Conservation (phyloP, 345 rosid species). For the Aquilaria sinensis region DNA sequence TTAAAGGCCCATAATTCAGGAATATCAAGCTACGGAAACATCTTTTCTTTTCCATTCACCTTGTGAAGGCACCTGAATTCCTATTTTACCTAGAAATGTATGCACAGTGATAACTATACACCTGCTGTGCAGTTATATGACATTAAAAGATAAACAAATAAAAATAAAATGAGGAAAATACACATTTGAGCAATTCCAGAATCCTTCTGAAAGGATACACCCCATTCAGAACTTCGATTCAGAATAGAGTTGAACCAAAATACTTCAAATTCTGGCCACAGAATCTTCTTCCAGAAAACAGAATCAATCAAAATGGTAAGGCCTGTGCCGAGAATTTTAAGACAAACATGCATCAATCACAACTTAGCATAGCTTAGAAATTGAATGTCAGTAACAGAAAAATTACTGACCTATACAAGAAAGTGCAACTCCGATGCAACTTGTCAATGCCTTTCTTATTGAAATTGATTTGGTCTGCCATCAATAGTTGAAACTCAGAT, state of each 20-base stretch:
- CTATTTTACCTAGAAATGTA: no score
- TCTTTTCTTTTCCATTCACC: no score
- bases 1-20: no score
- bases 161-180: conserved; percentile 1
- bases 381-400: conserved; percentile 1
- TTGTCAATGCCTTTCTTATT: conserved; percentile 51
- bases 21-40: no score
- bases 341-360: conserved; percentile 17
- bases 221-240: conserved; percentile 97
- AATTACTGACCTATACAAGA: conserved; percentile 57
- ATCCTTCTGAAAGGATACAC: conserved; percentile 65
- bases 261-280: conserved; percentile 98
- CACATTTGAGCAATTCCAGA: conserved; percentile 2
- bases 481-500: conserved; percentile 19
- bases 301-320: conserved; percentile 76
- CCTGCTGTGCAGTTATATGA: no score
- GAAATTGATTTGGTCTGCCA: conserved; percentile 75
- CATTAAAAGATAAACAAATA: not conserved
- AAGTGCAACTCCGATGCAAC: conserved; percentile 47
- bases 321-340: conserved; percentile 47
- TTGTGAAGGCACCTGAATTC: no score
- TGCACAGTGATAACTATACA: no score
- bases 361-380: not conserved
- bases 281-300: conserved; percentile 75
- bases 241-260: conserved; percentile 95